Evolutionary conservation across 495 filamentous ascomycete species (phyloP).

Genomic region (Choiromyces venosus): DNA sequence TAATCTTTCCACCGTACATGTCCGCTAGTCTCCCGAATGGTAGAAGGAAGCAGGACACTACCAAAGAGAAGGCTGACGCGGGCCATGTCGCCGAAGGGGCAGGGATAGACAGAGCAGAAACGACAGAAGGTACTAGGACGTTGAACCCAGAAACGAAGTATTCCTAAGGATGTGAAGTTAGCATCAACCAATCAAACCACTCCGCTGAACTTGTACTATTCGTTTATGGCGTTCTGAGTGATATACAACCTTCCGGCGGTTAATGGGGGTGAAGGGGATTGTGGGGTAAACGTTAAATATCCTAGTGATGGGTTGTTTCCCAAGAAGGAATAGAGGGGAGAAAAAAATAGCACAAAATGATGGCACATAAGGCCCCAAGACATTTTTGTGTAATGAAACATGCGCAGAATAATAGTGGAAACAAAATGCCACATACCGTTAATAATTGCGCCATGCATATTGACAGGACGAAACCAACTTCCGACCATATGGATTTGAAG

Average conservation of each 20-base stretch:
- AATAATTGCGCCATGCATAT: slow-evolving; percentile 69
- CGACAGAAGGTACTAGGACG: slow-evolving; percentile 66
- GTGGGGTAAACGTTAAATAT: neutral
- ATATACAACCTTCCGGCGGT: slow-evolving; percentile 27
- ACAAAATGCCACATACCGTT: slow-evolving; percentile 49
- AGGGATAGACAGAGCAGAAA: slow-evolving; percentile 60
- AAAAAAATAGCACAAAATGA: slow-evolving; percentile 10
- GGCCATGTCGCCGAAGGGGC: slow-evolving; percentile 67
- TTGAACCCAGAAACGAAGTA: slow-evolving; percentile 87
- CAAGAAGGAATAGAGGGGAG: slow-evolving; percentile 17
- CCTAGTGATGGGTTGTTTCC: neutral
- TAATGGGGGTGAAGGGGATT: slow-evolving; percentile 4
- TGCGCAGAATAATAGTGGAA: neutral
- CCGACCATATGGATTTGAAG: slow-evolving; percentile 58
- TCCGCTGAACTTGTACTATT: slow-evolving; percentile 12
- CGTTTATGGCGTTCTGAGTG: slow-evolving; percentile 10
- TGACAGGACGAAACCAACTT: slow-evolving; percentile 66
- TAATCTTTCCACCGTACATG: slow-evolving; percentile 67
- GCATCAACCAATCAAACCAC: slow-evolving; percentile 25
- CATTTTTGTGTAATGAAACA: slow-evolving; percentile 12
- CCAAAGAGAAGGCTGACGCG: slow-evolving; percentile 68
- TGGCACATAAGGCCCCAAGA: slow-evolving; percentile 14
- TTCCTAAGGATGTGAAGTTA: slow-evolving; percentile 47
- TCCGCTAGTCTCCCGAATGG: slow-evolving; percentile 71
- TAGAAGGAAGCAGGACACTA: slow-evolving; percentile 67